A percentile compares a stretch with the other conserved stretches of the same genome.
These are phyloP conservation scores for Tetrahymena elliotti DNA, from an alignment of 73 alveolate genomes.

Conservation along the genomic window DNA sequence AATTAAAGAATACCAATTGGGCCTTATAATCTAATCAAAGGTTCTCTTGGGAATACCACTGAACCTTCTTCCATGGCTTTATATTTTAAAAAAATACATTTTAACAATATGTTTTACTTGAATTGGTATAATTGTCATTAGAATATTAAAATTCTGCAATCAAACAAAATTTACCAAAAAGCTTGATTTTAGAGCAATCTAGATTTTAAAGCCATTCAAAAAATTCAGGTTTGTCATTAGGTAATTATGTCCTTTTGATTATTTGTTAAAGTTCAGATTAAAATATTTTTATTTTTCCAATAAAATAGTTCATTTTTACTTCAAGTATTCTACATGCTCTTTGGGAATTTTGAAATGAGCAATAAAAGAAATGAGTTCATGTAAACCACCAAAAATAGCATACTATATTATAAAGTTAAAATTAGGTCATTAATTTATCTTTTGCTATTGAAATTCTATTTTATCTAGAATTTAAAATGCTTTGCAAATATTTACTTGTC, in stretches of 20 bases:
- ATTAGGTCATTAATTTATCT: too few relatives aligned
- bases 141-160: background rate
- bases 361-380: constrained; percentile 53
- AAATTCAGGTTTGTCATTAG: constrained; percentile 55
- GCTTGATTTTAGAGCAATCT: constrained; percentile 28
- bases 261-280: background rate
- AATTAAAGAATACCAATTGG: constrained; percentile 59
- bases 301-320: background rate
- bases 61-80: constrained; percentile 53
- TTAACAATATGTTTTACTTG: background rate
- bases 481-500: too few relatives aligned
- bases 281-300: background rate
- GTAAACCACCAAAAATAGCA: constrained; percentile 65
- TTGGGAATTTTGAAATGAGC: constrained; percentile 51
- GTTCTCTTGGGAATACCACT: constrained; percentile 56
- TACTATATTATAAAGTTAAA: background rate
- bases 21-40: constrained; percentile 61
- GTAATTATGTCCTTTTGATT: background rate
- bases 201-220: constrained; percentile 47
- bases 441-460: too few relatives aligned
- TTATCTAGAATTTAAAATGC: too few relatives aligned
- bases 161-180: constrained; percentile 15
- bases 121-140: background rate
- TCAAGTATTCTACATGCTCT: constrained; percentile 52
- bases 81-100: background rate